Evolutionary conservation across 208 protist genomes (phyloP).

Genomic region (Crithidia expoeki): DNA sequence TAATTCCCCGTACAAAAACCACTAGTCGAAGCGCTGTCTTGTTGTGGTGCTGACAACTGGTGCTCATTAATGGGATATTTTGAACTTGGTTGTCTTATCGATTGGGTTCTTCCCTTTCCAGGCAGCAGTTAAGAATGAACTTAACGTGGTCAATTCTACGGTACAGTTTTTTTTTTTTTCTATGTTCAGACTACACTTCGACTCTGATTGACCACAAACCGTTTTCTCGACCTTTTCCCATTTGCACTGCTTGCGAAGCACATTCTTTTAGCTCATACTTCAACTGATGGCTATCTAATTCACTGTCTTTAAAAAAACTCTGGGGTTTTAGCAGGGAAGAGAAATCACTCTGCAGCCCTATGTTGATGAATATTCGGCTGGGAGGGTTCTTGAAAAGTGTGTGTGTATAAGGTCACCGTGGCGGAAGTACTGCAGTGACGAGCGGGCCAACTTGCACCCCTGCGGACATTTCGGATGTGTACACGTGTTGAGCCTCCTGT

Average conservation of each 20-base stretch:
- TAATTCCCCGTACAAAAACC: too few relatives aligned
- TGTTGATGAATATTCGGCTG: background rate
- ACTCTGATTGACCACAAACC: too few relatives aligned
- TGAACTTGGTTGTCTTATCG: background rate
- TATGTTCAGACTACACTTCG: background rate
- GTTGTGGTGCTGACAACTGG: too few relatives aligned
- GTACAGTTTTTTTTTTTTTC: background rate
- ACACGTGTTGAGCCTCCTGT: slow-evolving; percentile 33
- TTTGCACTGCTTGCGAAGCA: too few relatives aligned
- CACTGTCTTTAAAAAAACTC: too few relatives aligned
- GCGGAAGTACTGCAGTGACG: slow-evolving; percentile 34
- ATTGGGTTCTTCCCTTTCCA: background rate
- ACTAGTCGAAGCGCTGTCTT: too few relatives aligned
- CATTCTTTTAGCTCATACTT: too few relatives aligned
- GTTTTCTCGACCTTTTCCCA: too few relatives aligned
- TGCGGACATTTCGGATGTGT: slow-evolving; percentile 40
- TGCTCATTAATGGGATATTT: too few relatives aligned
- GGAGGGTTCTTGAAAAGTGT: background rate
- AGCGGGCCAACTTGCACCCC: slow-evolving; percentile 32
- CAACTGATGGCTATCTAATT: too few relatives aligned
- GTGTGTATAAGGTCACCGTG: slow-evolving; percentile 7
- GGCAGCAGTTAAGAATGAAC: background rate
- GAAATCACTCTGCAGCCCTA: too few relatives aligned
- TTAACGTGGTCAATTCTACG: background rate
- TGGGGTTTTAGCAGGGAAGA: too few relatives aligned